These are phyloP conservation scores for Candolleomyces eurysporus DNA, from an alignment of 768 basidiomycete genomes.

Conservation along the genomic window DNA sequence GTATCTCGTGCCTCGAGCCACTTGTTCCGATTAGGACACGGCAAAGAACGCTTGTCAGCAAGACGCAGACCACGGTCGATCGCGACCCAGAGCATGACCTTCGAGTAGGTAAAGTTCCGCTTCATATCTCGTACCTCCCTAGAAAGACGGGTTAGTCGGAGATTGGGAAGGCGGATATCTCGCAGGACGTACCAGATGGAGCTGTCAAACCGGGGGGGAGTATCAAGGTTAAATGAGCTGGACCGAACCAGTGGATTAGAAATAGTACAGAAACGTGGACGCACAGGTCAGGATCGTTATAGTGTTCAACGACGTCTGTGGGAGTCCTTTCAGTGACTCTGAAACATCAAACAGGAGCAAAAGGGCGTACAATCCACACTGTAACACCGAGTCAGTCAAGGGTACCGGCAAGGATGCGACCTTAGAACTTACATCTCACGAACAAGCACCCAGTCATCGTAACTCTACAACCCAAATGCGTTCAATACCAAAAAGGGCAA, in stretches of 20 bases:
- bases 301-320: slow-evolving; percentile 71
- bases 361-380: slow-evolving; percentile 69
- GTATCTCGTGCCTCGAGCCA: slow-evolving; percentile 14
- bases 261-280: slow-evolving; percentile 23
- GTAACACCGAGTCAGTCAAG: not conserved
- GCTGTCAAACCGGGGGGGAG: not conserved
- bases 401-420: not conserved
- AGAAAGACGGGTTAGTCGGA: slow-evolving; percentile 9
- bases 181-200: slow-evolving; percentile 70
- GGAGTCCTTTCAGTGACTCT: not conserved
- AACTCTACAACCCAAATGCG: slow-evolving; percentile 20
- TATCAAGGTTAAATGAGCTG: not conserved
- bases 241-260: not conserved
- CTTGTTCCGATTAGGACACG: slow-evolving; percentile 47
- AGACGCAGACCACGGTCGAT: slow-evolving; percentile 91
- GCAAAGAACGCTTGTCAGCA: slow-evolving; percentile 92
- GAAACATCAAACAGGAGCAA: not conserved
- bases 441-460: slow-evolving; percentile 59
- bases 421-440: slow-evolving; percentile 64
- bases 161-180: not conserved
- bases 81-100: slow-evolving; percentile 97
- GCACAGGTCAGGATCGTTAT: slow-evolving; percentile 77
- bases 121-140: slow-evolving; percentile 91
- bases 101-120: slow-evolving; percentile 87
- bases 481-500: not conserved